Conservation (phyloP, 495 filamentous ascomycete genomes). For the Xylaria palmicola region DNA sequence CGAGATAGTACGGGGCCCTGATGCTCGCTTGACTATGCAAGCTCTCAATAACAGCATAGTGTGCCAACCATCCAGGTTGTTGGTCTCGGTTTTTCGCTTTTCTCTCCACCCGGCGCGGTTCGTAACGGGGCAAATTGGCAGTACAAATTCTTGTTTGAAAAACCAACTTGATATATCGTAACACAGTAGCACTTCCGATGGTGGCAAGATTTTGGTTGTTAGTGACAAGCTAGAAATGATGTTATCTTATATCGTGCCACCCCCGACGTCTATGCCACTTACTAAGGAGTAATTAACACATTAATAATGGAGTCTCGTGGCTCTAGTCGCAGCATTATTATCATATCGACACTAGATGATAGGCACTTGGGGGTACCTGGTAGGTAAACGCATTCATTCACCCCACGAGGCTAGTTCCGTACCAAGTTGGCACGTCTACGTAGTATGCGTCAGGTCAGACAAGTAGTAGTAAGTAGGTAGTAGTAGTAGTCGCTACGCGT, state of each 20-base stretch:
- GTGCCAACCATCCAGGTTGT: no score
- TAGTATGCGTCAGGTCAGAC: no score
- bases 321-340: neutral
- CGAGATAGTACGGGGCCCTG: no score
- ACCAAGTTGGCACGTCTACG: neutral
- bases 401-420: constrained; percentile 2
- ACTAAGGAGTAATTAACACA: neutral
- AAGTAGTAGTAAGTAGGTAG: no score
- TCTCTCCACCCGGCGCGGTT: neutral
- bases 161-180: no score
- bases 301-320: neutral
- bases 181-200: neutral
- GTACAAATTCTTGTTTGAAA: neutral
- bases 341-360: neutral
- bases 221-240: neutral
- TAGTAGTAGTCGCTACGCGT: no score
- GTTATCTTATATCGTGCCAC: neutral
- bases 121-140: neutral
- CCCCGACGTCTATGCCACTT: neutral
- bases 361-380: neutral
- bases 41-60: no score
- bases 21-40: neutral
- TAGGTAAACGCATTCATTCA: no score
- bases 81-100: no score
- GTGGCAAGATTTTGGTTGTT: neutral